Evolutionary conservation across 768 basidiomycete species (phyloP).

Genomic region (Pulveroboletus frians): DNA sequence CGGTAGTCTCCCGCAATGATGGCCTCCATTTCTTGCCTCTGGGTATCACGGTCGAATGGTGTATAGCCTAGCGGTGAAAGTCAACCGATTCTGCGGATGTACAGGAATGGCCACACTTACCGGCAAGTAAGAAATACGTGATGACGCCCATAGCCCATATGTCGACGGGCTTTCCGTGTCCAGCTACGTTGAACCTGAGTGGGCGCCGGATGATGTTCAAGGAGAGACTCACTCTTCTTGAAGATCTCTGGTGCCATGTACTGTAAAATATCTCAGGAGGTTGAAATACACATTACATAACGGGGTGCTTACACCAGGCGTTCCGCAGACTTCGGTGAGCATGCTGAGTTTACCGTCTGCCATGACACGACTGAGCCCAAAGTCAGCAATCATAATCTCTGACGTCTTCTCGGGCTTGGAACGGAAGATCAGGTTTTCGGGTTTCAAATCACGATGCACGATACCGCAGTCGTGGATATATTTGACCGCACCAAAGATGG

Average conservation of each 20-base stretch:
- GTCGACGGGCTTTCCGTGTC: constrained; percentile 93
- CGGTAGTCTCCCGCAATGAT: constrained; percentile 91
- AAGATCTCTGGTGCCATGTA: constrained; percentile 98
- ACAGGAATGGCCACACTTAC: constrained; percentile 19
- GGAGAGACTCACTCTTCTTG: constrained; percentile 60
- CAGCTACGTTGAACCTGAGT: constrained; percentile 42
- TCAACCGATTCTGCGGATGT: not conserved
- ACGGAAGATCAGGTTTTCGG: constrained; percentile 95
- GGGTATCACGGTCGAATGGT: constrained; percentile 90
- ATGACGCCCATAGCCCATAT: constrained; percentile 99
- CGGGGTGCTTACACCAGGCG: constrained; percentile 61
- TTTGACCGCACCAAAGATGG: constrained; percentile 79
- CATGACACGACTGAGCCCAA: constrained; percentile 88
- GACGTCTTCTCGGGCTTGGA: constrained; percentile 76
- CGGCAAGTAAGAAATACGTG: constrained; percentile 90
- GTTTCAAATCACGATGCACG: constrained; percentile 95
- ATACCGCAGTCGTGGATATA: constrained; percentile 91
- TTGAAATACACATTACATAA: not conserved
- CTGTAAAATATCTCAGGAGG: constrained; percentile 29
- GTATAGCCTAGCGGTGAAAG: constrained; percentile 62
- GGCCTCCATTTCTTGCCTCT: constrained; percentile 89
- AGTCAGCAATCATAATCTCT: constrained; percentile 96
- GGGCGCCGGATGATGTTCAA: not conserved
- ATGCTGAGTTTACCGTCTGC: constrained; percentile 82
- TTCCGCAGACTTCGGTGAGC: constrained; percentile 94